Percentiles rank a stretch among this genome's conserved stretches.
Evolutionary conservation across 306 rosid species (phyloP).

Genomic region (Quercus bicolor): DNA sequence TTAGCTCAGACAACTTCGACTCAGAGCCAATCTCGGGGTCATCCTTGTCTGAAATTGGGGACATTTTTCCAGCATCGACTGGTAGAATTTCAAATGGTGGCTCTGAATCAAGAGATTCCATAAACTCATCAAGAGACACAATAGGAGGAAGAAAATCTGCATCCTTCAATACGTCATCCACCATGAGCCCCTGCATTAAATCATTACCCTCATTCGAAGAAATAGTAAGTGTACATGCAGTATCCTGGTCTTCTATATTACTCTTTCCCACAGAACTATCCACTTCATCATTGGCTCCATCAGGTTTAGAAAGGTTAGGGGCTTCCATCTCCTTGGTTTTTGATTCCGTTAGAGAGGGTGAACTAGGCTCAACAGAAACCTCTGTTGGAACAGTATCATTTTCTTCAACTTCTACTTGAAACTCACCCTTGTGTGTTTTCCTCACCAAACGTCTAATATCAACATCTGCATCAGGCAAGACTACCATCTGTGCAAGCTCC

Average conservation of each 20-base stretch:
- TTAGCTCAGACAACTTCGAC: slow-evolving; percentile 34
- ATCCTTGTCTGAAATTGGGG: slow-evolving; percentile 39
- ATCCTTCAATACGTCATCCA: slow-evolving; percentile 78
- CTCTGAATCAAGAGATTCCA: slow-evolving; percentile 80
- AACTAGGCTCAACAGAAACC: slow-evolving; percentile 53
- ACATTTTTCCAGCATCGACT: slow-evolving; percentile 39
- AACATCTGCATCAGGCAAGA: slow-evolving; percentile 79
- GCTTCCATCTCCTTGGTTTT: slow-evolving; percentile 38
- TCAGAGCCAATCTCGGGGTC: slow-evolving; percentile 40
- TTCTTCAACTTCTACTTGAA: slow-evolving; percentile 89
- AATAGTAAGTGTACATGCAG: slow-evolving; percentile 44
- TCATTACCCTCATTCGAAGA: slow-evolving; percentile 62
- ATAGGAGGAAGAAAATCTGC: slow-evolving; percentile 78
- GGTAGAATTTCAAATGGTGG: slow-evolving; percentile 71
- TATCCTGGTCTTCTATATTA: slow-evolving; percentile 30
- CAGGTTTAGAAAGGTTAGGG: slow-evolving; percentile 32
- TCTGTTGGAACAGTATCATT: slow-evolving; percentile 52
- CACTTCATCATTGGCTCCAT: slow-evolving; percentile 24
- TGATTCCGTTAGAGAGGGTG: slow-evolving; percentile 32
- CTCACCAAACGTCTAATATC: slow-evolving; percentile 84
- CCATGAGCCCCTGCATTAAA: slow-evolving; percentile 74
- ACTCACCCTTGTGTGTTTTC: slow-evolving; percentile 96
- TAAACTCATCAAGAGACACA: slow-evolving; percentile 89
- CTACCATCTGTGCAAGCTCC: slow-evolving; percentile 94
- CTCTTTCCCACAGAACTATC: slow-evolving; percentile 35